Evolutionary conservation across 139 green algal genomes (phyloP), one percentile per base, ranked within the genome.

Genomic region (Tetraselmis striata): DNA sequence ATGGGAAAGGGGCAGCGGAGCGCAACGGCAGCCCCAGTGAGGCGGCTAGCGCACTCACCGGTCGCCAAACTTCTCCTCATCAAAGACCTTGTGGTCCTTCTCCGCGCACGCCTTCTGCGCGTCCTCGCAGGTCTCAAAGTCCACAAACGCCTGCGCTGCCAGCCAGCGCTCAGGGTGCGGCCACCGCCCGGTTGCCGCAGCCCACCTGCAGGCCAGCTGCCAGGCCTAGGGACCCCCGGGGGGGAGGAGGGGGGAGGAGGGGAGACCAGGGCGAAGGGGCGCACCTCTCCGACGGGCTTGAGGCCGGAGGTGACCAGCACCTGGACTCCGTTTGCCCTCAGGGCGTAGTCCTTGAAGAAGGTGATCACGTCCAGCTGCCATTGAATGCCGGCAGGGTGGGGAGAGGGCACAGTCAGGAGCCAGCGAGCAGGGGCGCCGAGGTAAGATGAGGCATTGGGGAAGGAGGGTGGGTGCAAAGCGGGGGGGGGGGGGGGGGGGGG

Each of bases 261-360:
- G n/a, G n/a, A n/a, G n/a, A n/a, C n/a, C n/a, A n/a, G n/a, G n/a
- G n/a, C n/a, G n/a, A n/a, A n/a, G 31, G 29, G 2, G 2, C 80
- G 25, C 31, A 92, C 89, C 87, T 93, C 90, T 28, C 90, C 90
- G 1, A 86, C 91, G 11, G 90, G 90, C 85, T 93, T 93, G 86
- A 91, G 91, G 80, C 92, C 88, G 2, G 86, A 90, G 31, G 87
- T 85, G 59, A 93, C 88, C 1, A 93, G 86, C 59, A 93, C 85
- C 86, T 93, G 90, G 59, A 93, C 90, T 27, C 90, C 90, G 29
- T 93, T 93, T 26, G 90, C 85, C 83, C 91, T 91, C 2, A 95
- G 80, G 32, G 77, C 88, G 79, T 87, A 94, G 27, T 28, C 83
- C 30, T 90, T 84, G 83, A 91, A 92, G 77, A 81, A 77, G 25